Percentiles rank a stretch among this genome's conserved stretches.
These are phyloP conservation scores for Neospermospora avenae DNA, from an alignment of 2,329 filamentous ascomycete genomes.

Conservation along the genomic window DNA sequence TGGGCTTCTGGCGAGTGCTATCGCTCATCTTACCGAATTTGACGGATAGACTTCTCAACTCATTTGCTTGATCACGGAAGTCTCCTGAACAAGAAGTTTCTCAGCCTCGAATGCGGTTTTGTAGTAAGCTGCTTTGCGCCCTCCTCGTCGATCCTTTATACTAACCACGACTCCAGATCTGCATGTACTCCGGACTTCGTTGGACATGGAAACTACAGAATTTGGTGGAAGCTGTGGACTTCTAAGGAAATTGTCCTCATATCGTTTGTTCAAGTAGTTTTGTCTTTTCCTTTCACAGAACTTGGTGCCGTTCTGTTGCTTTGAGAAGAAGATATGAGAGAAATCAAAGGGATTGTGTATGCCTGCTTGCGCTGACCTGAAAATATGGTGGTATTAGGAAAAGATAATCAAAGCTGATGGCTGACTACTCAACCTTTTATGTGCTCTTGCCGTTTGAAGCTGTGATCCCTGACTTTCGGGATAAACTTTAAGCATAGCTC, in stretches of 20 bases:
- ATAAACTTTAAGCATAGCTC: neutral
- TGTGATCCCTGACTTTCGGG: neutral
- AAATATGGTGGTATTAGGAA: neutral
- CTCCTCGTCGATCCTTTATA: neutral
- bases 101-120: neutral
- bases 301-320: neutral
- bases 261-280: neutral
- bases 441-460: neutral
- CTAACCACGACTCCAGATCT: neutral
- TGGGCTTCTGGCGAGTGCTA: neutral
- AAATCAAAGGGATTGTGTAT: neutral
- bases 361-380: neutral
- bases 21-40: neutral
- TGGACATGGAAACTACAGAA: neutral
- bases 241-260: neutral
- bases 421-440: neutral
- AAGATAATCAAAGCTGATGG: neutral
- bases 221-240: neutral
- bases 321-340: neutral
- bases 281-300: neutral
- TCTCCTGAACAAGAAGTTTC: neutral
- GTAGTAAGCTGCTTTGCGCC: neutral
- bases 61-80: neutral
- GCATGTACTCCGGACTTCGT: neutral
- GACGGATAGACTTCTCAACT: neutral